Evolutionary conservation across 139 green algal species (phyloP).

Genomic region (Coccomyxa sp.): DNA sequence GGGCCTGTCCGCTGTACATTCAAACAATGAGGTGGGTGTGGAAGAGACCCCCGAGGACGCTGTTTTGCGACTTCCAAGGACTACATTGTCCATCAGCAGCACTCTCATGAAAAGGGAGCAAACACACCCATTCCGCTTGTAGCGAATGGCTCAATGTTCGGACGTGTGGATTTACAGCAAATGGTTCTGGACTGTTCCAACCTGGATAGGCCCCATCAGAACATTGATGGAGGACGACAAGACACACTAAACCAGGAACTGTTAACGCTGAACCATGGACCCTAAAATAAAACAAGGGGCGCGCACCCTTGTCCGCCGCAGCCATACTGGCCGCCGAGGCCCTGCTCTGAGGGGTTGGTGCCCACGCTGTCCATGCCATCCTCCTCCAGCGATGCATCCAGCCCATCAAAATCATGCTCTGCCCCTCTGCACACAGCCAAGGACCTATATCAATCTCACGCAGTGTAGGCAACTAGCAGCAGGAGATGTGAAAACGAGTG

Average conservation of each 20-base stretch:
- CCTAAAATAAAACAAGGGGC: neutral
- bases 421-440: neutral
- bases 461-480: neutral
- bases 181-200: too few relatives aligned
- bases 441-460: neutral
- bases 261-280: neutral
- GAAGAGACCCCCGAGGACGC: too few relatives aligned
- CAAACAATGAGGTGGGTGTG: too few relatives aligned
- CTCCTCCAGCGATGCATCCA: constrained; percentile 1
- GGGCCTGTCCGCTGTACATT: too few relatives aligned
- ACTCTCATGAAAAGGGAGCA: too few relatives aligned
- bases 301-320: neutral
- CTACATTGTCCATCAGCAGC: too few relatives aligned
- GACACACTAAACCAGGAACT: neutral
- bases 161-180: too few relatives aligned
- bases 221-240: neutral
- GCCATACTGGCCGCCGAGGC: neutral
- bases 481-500: neutral
- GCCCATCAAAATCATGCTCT: neutral
- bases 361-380: neutral
- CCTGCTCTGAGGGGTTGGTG: neutral
- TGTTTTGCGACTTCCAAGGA: too few relatives aligned
- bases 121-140: too few relatives aligned
- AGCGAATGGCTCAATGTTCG: too few relatives aligned
- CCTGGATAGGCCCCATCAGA: too few relatives aligned